Base-by-base conservation (phyloP, 2,329 filamentous ascomycete species). In the Nothophaeocryptopus gaeumannii region DNA sequence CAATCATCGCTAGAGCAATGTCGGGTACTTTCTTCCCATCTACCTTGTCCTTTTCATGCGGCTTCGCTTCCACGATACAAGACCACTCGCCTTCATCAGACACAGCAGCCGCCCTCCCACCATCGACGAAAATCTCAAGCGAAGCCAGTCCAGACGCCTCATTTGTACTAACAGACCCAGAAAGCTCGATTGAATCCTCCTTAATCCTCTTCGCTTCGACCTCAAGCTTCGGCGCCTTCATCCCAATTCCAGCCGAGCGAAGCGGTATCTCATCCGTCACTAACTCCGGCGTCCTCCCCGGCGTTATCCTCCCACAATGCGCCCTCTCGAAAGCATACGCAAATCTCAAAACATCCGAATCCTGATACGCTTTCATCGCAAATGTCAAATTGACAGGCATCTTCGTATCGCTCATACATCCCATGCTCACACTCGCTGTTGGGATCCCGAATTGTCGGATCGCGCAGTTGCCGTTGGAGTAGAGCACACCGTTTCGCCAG, bases 311-410 rank as follows among this genome's bases (percentile, higher is more conserved):
- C 5, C 39, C 39, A 32, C 47, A 33, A 35, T 31, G 51, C 14
- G 16, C 34, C 31, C 41, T n/a, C 35, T 62, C 60, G 32, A 52
- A 63, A 16, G 55, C 53, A 39, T 51, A 55, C 8, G 46, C 55
- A 39, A 51, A 58, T 5, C 41, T 37, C 20, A 63, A 9, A 13
- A 70, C 34, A 16, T 60, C 52, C 0, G 43, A 52, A 48, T 80
- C 78, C 0, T 70, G 64, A 48, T 75, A 76, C 0, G 72, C 74
- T 26, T 69, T 74, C 0, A 70, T 71, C 0, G 71, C 72, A 57
- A 80, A 78, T 0, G 76, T 78, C 8, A 80, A 55, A 13, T 74
- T 74, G 0, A 79, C 69, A 0, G 78, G 77, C 71, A 80, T 78
- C 0, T 58, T 48, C 32, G 67, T 76, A 10, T 73, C 68, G 1